These are phyloP conservation scores for Mrakia frigida DNA, from an alignment of 768 basidiomycete species.

Conservation along the genomic window DNA sequence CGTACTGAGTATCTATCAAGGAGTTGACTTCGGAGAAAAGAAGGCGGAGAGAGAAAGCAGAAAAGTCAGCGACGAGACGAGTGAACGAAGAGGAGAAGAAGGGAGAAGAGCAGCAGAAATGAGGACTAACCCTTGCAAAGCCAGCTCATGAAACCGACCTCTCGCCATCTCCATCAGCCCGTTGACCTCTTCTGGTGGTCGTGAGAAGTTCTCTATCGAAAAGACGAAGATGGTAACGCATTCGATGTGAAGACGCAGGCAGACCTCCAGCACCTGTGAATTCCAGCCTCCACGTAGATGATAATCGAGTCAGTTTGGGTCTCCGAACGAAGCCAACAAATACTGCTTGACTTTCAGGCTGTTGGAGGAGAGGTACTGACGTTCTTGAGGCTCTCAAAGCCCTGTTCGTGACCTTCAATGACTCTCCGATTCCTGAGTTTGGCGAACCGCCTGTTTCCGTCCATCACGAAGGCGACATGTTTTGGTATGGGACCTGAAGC, in stretches of 20 bases:
- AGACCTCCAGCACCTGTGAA: constrained; percentile 75
- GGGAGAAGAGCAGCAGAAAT: neutral
- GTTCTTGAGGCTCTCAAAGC: constrained; percentile 70
- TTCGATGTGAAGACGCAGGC: constrained; percentile 67
- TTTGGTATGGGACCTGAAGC: constrained; percentile 75
- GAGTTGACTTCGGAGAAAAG: constrained; percentile 55
- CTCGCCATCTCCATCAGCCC: constrained; percentile 81
- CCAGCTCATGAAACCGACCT: constrained; percentile 69
- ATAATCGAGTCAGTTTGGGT: neutral
- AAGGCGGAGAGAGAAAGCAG: neutral
- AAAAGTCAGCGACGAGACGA: neutral
- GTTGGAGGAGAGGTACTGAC: constrained; percentile 51
- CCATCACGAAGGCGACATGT: constrained; percentile 95
- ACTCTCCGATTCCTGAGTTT: constrained; percentile 54
- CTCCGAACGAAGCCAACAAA: neutral
- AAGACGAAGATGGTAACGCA: constrained; percentile 97
- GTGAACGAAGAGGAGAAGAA: neutral
- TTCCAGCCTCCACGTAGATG: neutral
- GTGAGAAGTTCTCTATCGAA: constrained; percentile 93
- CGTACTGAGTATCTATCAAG: constrained; percentile 76
- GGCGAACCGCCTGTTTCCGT: constrained; percentile 90
- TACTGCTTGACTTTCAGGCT: neutral
- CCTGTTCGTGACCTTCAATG: constrained; percentile 73
- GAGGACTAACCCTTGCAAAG: constrained; percentile 64
- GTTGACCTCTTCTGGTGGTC: constrained; percentile 76